These are phyloP conservation scores for Sordariomycetes sp. DNA, from an alignment of 2,329 filamentous ascomycete genomes.

Conservation along the genomic window DNA sequence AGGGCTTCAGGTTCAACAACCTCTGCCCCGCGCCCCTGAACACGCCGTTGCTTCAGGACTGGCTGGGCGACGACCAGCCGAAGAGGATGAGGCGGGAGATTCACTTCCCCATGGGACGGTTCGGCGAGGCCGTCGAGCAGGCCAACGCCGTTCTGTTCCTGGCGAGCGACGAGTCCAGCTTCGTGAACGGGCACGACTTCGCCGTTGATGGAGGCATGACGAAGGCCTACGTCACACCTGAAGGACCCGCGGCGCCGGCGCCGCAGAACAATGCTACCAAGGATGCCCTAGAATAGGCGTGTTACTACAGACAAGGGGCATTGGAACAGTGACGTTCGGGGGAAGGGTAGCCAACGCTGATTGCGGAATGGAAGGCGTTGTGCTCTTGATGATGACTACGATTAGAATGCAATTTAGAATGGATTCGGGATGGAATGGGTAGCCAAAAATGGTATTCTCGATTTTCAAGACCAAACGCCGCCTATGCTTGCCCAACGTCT, in stretches of 20 bases:
- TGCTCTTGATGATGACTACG: too few relatives aligned
- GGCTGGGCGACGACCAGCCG: conserved; percentile 76
- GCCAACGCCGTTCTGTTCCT: conserved; percentile 83
- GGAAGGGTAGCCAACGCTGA: too few relatives aligned
- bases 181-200: conserved; percentile 87
- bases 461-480: conserved; percentile 13
- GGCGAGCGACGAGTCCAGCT: conserved; percentile 80
- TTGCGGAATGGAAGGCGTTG: too few relatives aligned
- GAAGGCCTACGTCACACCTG: conserved; percentile 73
- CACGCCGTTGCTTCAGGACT: conserved; percentile 86
- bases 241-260: conserved; percentile 44
- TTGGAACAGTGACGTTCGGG: too few relatives aligned
- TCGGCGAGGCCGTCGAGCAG: conserved; percentile 91
- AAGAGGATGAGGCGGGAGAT: conserved; percentile 79
- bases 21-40: conserved; percentile 88
- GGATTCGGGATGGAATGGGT: too few relatives aligned
- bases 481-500: conserved; percentile 1
- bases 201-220: conserved; percentile 94
- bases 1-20: conserved; percentile 82
- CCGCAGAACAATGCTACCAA: conserved; percentile 54
- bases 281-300: conserved; percentile 22
- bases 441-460: too few relatives aligned
- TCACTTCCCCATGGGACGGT: conserved; percentile 81
- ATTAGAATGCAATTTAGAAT: too few relatives aligned
- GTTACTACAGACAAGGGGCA: too few relatives aligned